Evolutionary conservation across 257 asterid genomes (phyloP).

Genomic region (Solanum sejunctum): DNA sequence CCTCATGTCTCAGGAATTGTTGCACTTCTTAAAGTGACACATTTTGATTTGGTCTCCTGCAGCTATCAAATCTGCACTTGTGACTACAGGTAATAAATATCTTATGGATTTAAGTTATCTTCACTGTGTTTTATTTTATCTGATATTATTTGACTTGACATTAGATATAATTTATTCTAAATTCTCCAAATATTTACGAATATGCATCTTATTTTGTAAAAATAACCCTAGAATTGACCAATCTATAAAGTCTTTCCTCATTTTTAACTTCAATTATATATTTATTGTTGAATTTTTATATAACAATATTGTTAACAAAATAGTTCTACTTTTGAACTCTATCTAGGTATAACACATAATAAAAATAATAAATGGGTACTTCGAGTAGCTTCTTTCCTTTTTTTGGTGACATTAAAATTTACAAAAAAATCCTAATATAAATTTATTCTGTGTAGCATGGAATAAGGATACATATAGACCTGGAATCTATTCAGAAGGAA

Average conservation of each 20-base stretch:
- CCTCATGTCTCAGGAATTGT: constrained; percentile 33
- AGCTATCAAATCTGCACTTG: not conserved
- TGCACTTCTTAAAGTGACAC: constrained; percentile 21
- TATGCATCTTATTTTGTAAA: not conserved
- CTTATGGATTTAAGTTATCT: not conserved
- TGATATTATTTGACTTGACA: not conserved
- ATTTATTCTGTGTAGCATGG: not conserved
- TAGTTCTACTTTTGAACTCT: too few species aligned
- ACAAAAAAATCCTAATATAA: not conserved
- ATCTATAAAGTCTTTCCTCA: too few species aligned
- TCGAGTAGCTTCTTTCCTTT: not conserved
- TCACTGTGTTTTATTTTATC: not conserved
- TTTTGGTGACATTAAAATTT: not conserved
- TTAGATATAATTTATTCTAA: too few species aligned
- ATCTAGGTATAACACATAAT: too few species aligned
- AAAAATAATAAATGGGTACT: too few species aligned
- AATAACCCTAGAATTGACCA: too few species aligned
- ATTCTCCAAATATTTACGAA: too few species aligned
- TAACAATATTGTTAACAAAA: too few species aligned
- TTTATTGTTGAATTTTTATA: too few species aligned
- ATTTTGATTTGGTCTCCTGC: constrained; percentile 38
- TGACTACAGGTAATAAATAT: not conserved
- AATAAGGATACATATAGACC: not conserved
- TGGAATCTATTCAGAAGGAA: constrained; percentile 8
- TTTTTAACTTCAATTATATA: too few species aligned